Evolutionary conservation across 176 grass and related monocot genomes (phyloP), one percentile per base, ranked within the genome.

Genomic region (Aegilops umbellulata): DNA sequence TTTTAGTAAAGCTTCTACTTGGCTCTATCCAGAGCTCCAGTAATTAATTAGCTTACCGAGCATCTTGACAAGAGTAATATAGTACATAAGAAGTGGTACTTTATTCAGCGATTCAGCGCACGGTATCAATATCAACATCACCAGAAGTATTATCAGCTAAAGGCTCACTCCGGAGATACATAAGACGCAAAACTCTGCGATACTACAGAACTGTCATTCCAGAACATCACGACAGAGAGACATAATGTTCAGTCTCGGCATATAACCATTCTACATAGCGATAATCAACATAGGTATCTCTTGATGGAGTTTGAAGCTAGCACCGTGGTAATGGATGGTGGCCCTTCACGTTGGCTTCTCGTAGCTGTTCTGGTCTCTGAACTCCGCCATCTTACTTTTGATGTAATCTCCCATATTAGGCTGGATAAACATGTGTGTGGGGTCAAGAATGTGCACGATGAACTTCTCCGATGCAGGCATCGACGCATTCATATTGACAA

Each of bases 351-450:
- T 16, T 4, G 94, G 97, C 65, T 99, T 99, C 84, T 96, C 92
- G 10, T 99, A 98, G 53, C 86, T 91, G 58, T 94, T 98, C 65
- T 94, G 97, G 38, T 98, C 94, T 85, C 92, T 94, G 73, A 98
- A 98, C 76, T 95, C 94, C 0, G 88, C 31, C 11, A 95, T 92
- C 89, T 94, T 92, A 2, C 88, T 94, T 80, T 77, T 88, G 80
- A 99, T 99, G 77, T 88, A 92, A 7, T 77, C 86, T 2, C 65
- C 92, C 57, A 91, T 89, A 77, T 91, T 84, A 79, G 94, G 90
- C 71, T 99, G 94, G 77, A 99, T 94, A 88, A 99, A 94, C 84
- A 99, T 99, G 82, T 94, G 88, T 0, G 97, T 94, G 70, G 68
- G 79, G 62, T 95, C 97, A 49, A 98, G 94, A 65, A 91, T 81